Percentiles rank a stretch among this genome's conserved stretches.
Evolutionary conservation across 441 rosid species (phyloP).

Genomic region (Breynia disticha): DNA sequence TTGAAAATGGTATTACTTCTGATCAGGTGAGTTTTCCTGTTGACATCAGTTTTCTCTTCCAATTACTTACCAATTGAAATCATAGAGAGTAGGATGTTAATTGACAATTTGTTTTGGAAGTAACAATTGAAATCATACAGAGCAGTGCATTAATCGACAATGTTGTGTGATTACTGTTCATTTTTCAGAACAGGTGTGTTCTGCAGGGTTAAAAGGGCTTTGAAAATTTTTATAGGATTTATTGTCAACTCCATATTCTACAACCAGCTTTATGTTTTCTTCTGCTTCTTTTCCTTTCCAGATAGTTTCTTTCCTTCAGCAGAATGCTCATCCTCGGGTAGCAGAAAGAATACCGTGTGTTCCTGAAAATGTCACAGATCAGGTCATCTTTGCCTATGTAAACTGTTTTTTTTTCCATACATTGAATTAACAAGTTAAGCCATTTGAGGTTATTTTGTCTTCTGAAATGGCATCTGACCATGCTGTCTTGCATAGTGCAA

Average conservation of each 20-base stretch:
- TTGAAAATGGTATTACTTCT: conserved; percentile 81
- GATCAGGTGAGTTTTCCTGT: conserved; percentile 49
- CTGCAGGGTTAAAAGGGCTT: no score
- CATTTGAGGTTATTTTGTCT: not conserved
- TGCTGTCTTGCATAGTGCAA: no score
- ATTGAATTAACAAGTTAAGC: not conserved
- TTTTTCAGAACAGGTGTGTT: no score
- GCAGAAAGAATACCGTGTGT: conserved; percentile 69
- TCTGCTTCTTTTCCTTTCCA: conserved; percentile 19
- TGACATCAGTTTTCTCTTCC: not conserved
- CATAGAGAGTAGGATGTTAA: no score
- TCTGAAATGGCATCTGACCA: no score
- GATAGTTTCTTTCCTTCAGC: conserved; percentile 86
- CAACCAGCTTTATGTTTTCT: conserved; percentile 5
- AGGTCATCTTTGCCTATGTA: conserved; percentile 31
- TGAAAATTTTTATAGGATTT: no score
- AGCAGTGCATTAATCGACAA: no score
- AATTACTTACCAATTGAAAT: not conserved
- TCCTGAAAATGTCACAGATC: conserved; percentile 95
- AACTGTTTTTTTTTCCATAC: not conserved
- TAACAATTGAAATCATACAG: no score
- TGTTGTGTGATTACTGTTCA: no score
- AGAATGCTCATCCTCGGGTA: conserved; percentile 86
- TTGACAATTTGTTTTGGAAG: no score
- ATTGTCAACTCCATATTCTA: not conserved